Conservation (phyloP, 2,329 filamentous ascomycete genomes). For the Fusarium piperis region DNA sequence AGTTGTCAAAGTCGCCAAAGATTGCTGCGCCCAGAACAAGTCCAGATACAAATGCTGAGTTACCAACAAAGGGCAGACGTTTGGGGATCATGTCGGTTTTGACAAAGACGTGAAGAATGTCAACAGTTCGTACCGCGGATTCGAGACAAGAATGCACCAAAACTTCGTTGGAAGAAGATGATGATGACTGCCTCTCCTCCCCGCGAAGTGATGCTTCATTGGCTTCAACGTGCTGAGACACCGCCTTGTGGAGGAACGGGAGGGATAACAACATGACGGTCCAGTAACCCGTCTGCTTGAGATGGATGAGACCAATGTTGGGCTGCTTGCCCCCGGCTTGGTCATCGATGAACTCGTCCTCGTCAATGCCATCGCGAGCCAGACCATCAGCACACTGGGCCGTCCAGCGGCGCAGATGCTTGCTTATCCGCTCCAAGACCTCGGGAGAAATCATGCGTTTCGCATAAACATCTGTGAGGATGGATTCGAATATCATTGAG, state of each 20-base stretch:
- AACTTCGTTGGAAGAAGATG: conserved; percentile 34
- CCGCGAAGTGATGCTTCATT: conserved; percentile 9
- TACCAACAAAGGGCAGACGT: conserved; percentile 56
- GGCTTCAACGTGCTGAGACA: conserved; percentile 36
- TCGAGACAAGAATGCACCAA: conserved; percentile 48
- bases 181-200: conserved; percentile 9
- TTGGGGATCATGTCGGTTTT: conserved; percentile 49
- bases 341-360: conserved; percentile 29
- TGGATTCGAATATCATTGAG: conserved; percentile 49
- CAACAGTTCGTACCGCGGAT: conserved; percentile 49
- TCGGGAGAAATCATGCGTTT: conserved; percentile 44
- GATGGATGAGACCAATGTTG: conserved; percentile 41
- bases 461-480: conserved; percentile 48
- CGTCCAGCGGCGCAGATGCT: conserved; percentile 38
- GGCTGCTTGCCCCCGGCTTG: conserved; percentile 32
- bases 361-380: conserved; percentile 29
- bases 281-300: conserved; percentile 52
- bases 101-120: conserved; percentile 50
- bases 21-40: conserved; percentile 56
- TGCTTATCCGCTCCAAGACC: conserved; percentile 42
- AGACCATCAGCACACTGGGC: conserved; percentile 31
- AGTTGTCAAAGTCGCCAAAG: conserved; percentile 55
- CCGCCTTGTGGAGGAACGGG: conserved; percentile 48
- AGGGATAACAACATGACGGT: conserved; percentile 50
- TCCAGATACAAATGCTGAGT: conserved; percentile 56